Conservation (phyloP, 2,329 filamentous ascomycete species). For the Blastomyces gilchristii region DNA sequence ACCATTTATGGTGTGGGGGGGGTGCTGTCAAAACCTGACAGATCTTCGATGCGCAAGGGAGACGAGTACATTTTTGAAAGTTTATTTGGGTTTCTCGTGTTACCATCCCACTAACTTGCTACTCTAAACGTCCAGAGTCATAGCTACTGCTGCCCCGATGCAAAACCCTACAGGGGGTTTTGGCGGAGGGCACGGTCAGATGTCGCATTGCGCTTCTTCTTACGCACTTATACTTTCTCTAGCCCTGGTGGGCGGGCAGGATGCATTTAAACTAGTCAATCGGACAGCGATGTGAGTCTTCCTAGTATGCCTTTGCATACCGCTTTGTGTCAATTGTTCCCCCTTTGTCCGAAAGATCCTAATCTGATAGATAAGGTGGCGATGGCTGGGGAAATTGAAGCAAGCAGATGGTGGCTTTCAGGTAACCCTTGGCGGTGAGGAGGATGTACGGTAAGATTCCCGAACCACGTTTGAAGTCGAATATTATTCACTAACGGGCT, state of each 20-base stretch:
- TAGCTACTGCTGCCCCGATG: slow-evolving; percentile 65
- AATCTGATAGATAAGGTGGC: slow-evolving; percentile 48
- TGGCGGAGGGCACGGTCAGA: slow-evolving; percentile 85
- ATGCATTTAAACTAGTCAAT: slow-evolving; percentile 66
- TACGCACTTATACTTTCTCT: slow-evolving; percentile 77
- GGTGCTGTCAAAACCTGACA: not conserved
- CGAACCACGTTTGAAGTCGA: slow-evolving; percentile 1
- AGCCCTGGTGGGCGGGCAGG: slow-evolving; percentile 64
- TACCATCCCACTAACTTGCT: slow-evolving; percentile 11
- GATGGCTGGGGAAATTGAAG: slow-evolving; percentile 79
- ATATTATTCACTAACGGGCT: slow-evolving; percentile 10
- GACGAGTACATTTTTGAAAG: not conserved
- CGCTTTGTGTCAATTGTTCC: not conserved
- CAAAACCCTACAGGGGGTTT: slow-evolving; percentile 81
- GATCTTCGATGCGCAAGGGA: not conserved
- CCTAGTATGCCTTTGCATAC: not conserved
- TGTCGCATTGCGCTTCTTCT: slow-evolving; percentile 76
- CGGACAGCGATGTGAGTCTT: slow-evolving; percentile 56
- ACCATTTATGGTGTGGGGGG: not conserved
- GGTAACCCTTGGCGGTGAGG: slow-evolving; percentile 75
- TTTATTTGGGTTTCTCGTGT: slow-evolving; percentile 1
- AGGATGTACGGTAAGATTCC: slow-evolving; percentile 66
- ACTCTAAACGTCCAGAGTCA: slow-evolving; percentile 38
- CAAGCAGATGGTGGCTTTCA: slow-evolving; percentile 81
- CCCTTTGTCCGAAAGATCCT: slow-evolving; percentile 4